Base-by-base conservation (phyloP, 305 asterid species). In the Petunia hybrid region DNA sequence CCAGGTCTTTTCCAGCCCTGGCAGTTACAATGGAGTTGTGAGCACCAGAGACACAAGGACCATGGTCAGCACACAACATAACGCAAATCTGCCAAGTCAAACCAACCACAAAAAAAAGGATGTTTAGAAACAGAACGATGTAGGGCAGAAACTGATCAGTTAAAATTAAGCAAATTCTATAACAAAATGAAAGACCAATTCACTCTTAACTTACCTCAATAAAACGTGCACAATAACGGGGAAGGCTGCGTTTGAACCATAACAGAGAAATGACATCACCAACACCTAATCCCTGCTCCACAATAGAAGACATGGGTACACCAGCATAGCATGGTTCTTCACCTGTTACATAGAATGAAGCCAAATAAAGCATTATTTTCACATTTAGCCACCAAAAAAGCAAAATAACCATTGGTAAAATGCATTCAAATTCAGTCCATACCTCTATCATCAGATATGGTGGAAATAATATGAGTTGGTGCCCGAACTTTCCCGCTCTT, bases 381-480 rank as follows among this genome's bases (percentile, higher is more conserved):
- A 45, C 10, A 43, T 10, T 31, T 39, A 46, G 77, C 3, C 1
- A 70, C 9, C 0, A 31, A 46, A 4, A 1, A 35, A 5, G 0
- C 57, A 70, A 70, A 70, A 70, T 51, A 1, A 22, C 39, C 31
- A 8, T 4, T 40, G 38, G 46, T 76, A 76, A 76, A 76, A 62
- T 67, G 41, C 16, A 78, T 56, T 51, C 48, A 36, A n/a, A 48
- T 3, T 35, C 35, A 48, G n/a, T 62, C 63, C 79, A 13, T 86
- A 95, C 99, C 99, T 87, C 99, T 90, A 78, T 96, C 99, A 85
- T 94, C 99, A 84, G 99, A 96, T 84, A 96, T 96, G 36, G 99
- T 96, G 83, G 99, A 92, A 86, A 96, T 96, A 80, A 96, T 92
- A 80, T 96, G 99, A n/a, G 99, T 96, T 81, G 99, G 99, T 82